Evolutionary conservation across 2,329 filamentous ascomycete species (phyloP), one percentile per base, ranked within the genome.

Genomic region (Reticulascus tulasneorum): DNA sequence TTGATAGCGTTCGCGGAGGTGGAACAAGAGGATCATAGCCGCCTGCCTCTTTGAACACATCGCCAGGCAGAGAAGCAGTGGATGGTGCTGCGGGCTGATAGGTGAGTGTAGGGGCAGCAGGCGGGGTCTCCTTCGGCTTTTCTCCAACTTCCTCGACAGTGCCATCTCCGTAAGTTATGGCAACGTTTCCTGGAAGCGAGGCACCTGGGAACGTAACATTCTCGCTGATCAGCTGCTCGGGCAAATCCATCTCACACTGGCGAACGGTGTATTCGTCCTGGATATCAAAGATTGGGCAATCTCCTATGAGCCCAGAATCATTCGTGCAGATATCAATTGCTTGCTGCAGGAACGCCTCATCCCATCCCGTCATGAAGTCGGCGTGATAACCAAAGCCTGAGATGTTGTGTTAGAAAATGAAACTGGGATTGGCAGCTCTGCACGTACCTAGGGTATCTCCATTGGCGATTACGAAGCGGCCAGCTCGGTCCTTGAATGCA

Each of bases 281-380:
- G 37, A 94, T 67, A 34, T 71, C 66, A 63, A 96, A 95, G 20
- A 93, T 49, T 1, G 76, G 63, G 64, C 90, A 96, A 58, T 90
- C 87, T 27, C 71, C 52, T 29, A 94, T 78, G 26, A 67, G 52
- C 22, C 90, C 90, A 9, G 77, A 80, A 1, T 52, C 54, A 59
- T 79, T 84, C 33, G 82, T 91, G 73, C 90, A 95, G 7, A 69
- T 74, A 29, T 89, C 59, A 44, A 90, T 69, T n/a, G 86, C 87
- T 6, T 72, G 33, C 58, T 89, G 79, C 23, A 93, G 72, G 59
- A 87, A 79, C 4, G 68, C 64, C 8, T 64, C 53, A 3, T 89
- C 75, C 87, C 87, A 94, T 19, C 85, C 87, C 54, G 74, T 81
- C 51, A 89, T 80, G 62, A 91, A 90, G 54, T 94, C 87, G 31